Evolutionary conservation across 108 stramenopile species (phyloP).

Genomic region (Hondaea fermentalgiana): DNA sequence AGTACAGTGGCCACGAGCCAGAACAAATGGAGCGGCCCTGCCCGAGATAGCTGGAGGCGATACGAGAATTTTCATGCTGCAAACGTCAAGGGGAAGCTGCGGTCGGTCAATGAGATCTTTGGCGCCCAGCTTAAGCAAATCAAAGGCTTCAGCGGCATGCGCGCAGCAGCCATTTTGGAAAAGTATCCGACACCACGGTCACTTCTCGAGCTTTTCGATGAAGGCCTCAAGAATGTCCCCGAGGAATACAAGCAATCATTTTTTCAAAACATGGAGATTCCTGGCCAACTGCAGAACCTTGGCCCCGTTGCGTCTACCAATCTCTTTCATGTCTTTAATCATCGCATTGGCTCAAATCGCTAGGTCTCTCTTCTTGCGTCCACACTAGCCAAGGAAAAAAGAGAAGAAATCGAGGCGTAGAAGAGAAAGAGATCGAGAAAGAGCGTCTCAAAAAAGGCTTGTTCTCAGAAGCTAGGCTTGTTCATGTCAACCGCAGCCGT

Average conservation of each 20-base stretch:
- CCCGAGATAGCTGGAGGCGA: too few species aligned
- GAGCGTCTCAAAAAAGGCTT: too few species aligned
- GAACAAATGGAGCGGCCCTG: background rate
- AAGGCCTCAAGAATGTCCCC: background rate
- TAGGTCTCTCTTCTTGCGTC: too few species aligned
- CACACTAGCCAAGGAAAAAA: too few species aligned
- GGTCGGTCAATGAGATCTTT: background rate
- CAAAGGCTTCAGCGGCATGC: background rate
- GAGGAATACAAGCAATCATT: conserved; percentile 39
- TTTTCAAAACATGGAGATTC: conserved; percentile 37
- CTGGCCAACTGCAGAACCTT: too few species aligned
- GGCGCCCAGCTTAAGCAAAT: background rate
- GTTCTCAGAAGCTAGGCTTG: too few species aligned
- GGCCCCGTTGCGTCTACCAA: too few species aligned
- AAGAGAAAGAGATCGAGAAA: too few species aligned
- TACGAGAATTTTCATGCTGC: background rate
- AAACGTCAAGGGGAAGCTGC: background rate
- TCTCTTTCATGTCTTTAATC: conserved; percentile 31
- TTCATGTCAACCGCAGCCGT: too few species aligned
- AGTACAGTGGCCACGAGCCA: background rate
- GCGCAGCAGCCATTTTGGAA: background rate
- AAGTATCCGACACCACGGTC: background rate
- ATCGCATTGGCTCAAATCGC: conserved; percentile 54
- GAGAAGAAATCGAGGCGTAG: too few species aligned
- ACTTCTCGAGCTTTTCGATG: background rate